A percentile compares a stretch with the other conserved stretches of the same genome.
These are phyloP conservation scores for Phytopythium mirpurense DNA, from an alignment of 352 stramenopile species.

Conservation along the genomic window DNA sequence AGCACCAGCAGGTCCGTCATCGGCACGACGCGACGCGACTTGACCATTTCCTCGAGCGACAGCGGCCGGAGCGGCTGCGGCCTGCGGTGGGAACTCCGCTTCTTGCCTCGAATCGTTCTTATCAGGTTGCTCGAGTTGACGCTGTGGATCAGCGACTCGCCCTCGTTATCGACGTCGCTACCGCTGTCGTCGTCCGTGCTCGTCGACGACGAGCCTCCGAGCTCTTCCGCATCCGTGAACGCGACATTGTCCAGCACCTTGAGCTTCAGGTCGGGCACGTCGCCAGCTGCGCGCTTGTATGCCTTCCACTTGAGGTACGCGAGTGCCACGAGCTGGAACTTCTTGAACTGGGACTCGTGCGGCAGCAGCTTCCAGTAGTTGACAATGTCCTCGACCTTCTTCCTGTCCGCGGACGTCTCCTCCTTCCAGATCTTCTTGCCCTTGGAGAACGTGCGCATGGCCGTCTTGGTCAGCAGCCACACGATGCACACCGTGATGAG, in stretches of 20 bases:
- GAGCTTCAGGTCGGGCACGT: slow-evolving; percentile 17
- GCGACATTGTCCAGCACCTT: slow-evolving; percentile 31
- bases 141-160: slow-evolving; percentile 39
- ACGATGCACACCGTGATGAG: slow-evolving; percentile 79
- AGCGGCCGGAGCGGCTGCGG: slow-evolving; percentile 14
- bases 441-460: slow-evolving; percentile 57
- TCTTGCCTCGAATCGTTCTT: slow-evolving; percentile 5
- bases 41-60: slow-evolving; percentile 49
- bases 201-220: slow-evolving; percentile 13
- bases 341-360: slow-evolving; percentile 60
- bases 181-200: slow-evolving; percentile 34
- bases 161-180: slow-evolving; percentile 43
- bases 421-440: slow-evolving; percentile 67
- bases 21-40: slow-evolving; percentile 44
- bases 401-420: slow-evolving; percentile 42
- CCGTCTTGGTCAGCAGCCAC: slow-evolving; percentile 67
- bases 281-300: slow-evolving; percentile 37
- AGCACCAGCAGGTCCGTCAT: slow-evolving; percentile 59
- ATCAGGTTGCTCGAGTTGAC: slow-evolving; percentile 11
- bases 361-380: slow-evolving; percentile 66
- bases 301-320: slow-evolving; percentile 72
- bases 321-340: slow-evolving; percentile 57
- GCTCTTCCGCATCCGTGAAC: slow-evolving; percentile 17
- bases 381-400: slow-evolving; percentile 41
- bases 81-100: slow-evolving; percentile 21